phyloP scores from a whole-genome alignment of 176 grass and related monocot genomes.

The Aegilops sharonensis region DNA sequence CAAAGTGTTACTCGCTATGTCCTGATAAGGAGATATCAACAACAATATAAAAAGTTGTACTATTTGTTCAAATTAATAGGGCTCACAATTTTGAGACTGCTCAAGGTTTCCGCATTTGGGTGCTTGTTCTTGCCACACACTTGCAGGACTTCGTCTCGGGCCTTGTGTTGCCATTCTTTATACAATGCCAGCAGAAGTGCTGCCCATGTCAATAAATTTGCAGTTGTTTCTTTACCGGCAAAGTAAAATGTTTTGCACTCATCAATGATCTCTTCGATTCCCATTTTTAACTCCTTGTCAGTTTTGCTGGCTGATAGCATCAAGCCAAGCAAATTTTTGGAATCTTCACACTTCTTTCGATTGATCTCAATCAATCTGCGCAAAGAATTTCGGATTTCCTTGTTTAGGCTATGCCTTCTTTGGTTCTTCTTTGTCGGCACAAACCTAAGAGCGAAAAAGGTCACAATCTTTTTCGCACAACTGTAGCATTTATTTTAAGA shows the following conservation, averaged over 20 bases:
- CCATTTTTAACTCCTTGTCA: constrained; percentile 55
- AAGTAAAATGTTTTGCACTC: constrained; percentile 94
- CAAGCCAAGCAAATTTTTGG: constrained; percentile 75
- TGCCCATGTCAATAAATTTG: constrained; percentile 74
- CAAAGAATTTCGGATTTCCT: constrained; percentile 59
- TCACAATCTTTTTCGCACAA: background rate
- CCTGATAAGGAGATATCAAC: background rate
- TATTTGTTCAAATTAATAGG: background rate
- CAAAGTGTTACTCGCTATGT: background rate
- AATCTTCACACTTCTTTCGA: constrained; percentile 52
- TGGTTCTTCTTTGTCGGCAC: constrained; percentile 79
- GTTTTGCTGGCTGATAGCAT: constrained; percentile 70
- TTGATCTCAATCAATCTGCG: constrained; percentile 67
- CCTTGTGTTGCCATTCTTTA: constrained; percentile 81
- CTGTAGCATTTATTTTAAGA: background rate
- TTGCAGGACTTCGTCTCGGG: constrained; percentile 54
- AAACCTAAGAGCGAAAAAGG: constrained; percentile 46
- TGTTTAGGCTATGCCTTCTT: constrained; percentile 49
- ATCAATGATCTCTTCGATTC: constrained; percentile 82
- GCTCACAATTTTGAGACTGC: constrained; percentile 71
- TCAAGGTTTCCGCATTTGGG: constrained; percentile 49
- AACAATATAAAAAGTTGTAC: background rate
- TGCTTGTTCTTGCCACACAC: constrained; percentile 49
- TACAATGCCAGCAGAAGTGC: constrained; percentile 70
- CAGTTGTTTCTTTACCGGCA: constrained; percentile 85